Conservation (phyloP, 2,329 filamentous ascomycete species). For the Byssochlamys sp. region DNA sequence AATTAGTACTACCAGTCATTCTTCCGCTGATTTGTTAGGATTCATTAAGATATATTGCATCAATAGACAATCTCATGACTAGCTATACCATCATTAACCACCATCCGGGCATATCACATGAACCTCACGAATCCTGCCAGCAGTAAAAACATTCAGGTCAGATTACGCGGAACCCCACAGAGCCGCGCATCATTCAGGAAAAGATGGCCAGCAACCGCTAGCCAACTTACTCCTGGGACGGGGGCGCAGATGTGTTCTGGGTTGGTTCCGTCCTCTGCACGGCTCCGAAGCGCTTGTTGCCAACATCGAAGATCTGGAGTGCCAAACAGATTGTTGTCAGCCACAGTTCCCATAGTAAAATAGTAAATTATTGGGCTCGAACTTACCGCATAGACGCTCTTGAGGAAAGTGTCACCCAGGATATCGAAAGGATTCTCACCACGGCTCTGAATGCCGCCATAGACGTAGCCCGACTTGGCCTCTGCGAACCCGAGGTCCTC, state of each 20-base stretch:
- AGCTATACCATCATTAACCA: neutral
- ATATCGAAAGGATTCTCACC: conserved; percentile 54
- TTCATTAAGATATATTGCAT: neutral
- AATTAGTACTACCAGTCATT: neutral
- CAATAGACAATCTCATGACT: neutral
- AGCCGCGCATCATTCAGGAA: neutral
- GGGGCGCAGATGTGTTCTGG: neutral
- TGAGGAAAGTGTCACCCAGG: conserved; percentile 33
- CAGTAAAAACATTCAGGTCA: neutral
- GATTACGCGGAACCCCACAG: neutral
- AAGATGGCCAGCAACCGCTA: conserved; percentile 37
- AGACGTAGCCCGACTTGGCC: conserved; percentile 47
- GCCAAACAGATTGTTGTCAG: neutral
- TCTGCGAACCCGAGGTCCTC: conserved; percentile 53
- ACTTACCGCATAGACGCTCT: neutral
- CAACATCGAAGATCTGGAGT: neutral
- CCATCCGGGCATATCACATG: neutral
- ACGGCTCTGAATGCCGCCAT: conserved; percentile 57
- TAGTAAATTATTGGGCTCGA: neutral
- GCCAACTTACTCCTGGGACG: neutral
- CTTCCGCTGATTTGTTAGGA: neutral
- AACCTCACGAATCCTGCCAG: neutral
- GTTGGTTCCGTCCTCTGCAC: neutral
- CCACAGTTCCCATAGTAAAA: neutral
- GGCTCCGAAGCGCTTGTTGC: neutral